These are phyloP conservation scores for Eucalyptus pumila DNA, from an alignment of 345 rosid genomes.

Conservation along the genomic window DNA sequence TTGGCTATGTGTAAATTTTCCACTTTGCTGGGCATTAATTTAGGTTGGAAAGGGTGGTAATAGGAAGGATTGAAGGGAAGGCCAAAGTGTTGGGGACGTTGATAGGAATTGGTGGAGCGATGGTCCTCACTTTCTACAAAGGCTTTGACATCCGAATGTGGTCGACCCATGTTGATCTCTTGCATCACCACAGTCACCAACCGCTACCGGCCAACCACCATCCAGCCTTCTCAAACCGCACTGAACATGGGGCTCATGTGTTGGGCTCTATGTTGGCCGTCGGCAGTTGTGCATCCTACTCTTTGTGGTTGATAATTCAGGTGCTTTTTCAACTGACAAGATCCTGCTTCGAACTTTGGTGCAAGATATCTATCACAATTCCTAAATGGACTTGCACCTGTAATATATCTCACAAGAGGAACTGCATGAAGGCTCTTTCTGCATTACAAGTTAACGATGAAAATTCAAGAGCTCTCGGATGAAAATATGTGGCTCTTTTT, in stretches of 20 bases:
- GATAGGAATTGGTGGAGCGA: conserved; percentile 41
- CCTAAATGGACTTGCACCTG: background rate
- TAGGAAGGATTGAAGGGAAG: conserved; percentile 15
- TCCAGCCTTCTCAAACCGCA: background rate
- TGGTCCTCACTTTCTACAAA: conserved; percentile 44
- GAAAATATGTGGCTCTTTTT: background rate
- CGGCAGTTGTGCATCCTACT: conserved; percentile 8
- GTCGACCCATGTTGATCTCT: conserved; percentile 23
- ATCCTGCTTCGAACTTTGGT: background rate
- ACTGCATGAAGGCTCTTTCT: background rate
- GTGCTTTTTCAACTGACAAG: background rate
- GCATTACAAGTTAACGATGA: background rate
- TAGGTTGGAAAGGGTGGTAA: conserved; percentile 35
- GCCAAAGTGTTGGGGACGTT: conserved; percentile 45
- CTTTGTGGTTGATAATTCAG: conserved; percentile 33
- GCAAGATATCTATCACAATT: background rate
- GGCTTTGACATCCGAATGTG: conserved; percentile 13
- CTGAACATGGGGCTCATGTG: background rate
- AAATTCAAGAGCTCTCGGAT: background rate
- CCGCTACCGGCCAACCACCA: background rate
- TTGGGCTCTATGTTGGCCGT: conserved; percentile 16
- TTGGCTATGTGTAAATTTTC: background rate
- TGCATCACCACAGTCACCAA: background rate
- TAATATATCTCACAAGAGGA: background rate
- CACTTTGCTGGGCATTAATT: background rate